Evolutionary conservation across 441 rosid species (phyloP).

Genomic region (Erodium texanum): DNA sequence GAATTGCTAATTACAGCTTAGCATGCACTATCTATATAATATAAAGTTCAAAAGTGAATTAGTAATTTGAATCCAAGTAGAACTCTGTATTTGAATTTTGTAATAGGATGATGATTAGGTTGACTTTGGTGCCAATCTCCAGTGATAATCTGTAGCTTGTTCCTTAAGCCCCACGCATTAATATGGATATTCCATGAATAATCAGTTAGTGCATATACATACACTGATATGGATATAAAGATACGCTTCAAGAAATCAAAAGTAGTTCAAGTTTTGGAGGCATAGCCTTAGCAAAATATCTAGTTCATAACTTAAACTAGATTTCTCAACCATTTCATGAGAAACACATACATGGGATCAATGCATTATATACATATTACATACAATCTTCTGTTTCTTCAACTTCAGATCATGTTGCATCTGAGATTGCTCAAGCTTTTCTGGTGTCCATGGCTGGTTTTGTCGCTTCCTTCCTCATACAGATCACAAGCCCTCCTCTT

Average conservation of each 20-base stretch:
- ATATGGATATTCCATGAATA: too few species aligned
- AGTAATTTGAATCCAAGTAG: background rate
- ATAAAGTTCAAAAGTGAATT: background rate
- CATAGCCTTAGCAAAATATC: background rate
- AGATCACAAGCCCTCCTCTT: background rate
- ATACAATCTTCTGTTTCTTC: background rate
- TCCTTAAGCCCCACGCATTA: background rate
- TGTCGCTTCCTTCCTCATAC: background rate
- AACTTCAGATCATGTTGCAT: background rate
- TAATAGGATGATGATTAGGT: background rate
- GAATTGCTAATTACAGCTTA: background rate
- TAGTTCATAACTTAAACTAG: background rate
- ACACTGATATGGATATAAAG: too few species aligned
- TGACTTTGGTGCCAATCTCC: background rate
- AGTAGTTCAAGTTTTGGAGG: too few species aligned
- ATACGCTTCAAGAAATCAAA: background rate
- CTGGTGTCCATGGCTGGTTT: background rate
- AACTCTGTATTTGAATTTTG: background rate
- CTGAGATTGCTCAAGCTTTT: background rate
- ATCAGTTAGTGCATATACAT: too few species aligned
- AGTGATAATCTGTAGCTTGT: background rate
- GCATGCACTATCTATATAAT: background rate
- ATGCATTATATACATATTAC: background rate
- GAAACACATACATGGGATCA: background rate
- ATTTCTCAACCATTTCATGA: background rate